Percentiles rank a stretch among this genome's conserved stretches.
Evolutionary conservation across 805 yeast species (phyloP).

Genomic region (Candida vartiovaarae): DNA sequence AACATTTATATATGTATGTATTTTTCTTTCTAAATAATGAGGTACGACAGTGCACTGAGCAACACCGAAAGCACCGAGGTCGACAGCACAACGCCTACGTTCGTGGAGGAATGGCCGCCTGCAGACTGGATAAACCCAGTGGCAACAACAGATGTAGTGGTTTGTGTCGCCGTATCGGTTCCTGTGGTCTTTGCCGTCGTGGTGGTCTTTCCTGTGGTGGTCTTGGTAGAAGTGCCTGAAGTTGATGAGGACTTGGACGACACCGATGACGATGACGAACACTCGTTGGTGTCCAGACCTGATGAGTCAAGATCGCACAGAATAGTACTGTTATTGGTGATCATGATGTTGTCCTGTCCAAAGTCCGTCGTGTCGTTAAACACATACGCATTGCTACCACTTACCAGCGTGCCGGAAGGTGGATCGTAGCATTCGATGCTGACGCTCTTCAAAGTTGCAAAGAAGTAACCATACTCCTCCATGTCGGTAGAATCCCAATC

Average conservation of each 20-base stretch:
- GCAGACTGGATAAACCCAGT: no score
- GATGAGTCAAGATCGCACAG: conserved; percentile 55
- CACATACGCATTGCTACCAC: conserved; percentile 44
- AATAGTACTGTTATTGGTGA: conserved; percentile 56
- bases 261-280: conserved; percentile 9
- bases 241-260: conserved; percentile 3
- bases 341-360: conserved; percentile 43
- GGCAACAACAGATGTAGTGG: no score
- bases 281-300: conserved; percentile 54
- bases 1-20: no score
- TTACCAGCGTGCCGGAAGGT: conserved; percentile 44
- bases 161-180: neutral
- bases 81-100: no score
- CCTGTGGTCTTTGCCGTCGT: conserved; percentile 2
- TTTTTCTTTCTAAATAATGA: no score
- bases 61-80: no score
- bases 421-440: conserved; percentile 65
- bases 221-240: conserved; percentile 2
- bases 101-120: no score
- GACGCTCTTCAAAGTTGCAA: conserved; percentile 53
- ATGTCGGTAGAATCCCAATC: conserved; percentile 79
- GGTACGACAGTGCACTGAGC: no score
- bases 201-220: conserved; percentile 2
- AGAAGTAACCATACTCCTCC: conserved; percentile 72
- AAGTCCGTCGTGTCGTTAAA: conserved; percentile 44